Base-by-base conservation (phyloP, 129 eudicot genomes). In the Escallonia herrerae region DNA sequence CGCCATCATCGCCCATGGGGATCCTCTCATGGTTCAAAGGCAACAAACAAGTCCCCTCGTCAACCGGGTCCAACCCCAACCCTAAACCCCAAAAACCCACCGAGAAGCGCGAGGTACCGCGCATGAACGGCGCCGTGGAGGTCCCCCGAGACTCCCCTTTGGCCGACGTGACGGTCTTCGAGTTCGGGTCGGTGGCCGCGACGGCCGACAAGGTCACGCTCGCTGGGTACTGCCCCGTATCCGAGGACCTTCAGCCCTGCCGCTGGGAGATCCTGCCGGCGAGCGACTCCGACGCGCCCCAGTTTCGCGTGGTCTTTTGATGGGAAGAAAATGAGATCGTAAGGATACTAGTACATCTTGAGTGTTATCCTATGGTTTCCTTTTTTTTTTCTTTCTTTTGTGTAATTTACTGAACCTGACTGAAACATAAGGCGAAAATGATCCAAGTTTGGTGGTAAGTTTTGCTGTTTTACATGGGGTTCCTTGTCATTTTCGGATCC, bases 241-340 rank as follows among this genome's bases (percentile, higher is more conserved):
- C 97, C 67, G 97, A 91, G 42, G 97, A 85, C 2, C 76, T 91
- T 15, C 90, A 87, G 84, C 97, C 97, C 40, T 87, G 97, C 80
- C 96, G 96, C 48, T 91, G 97, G 97, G 94, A 87, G 93, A 83
- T 91, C 58, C 56, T 87, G 71, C 88, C 95, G 51, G 90, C 96
- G 40, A 70, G 68, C 40, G 96, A 64, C 58, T 64, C 86, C 15
- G 83, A 79, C 42, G 96, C 95, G 5, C 97, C 96, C 54, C 97
- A 87, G 71, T 91, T 91, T 72, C 97, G 97, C 42, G 84, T 91
- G 3, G 96, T 87, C 41, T 91, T 87, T 64, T 91, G 74, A 86
- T 7, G 33, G 15, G 6, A 7, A 8, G 6, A 54, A 42, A 44
- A 4, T 5, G 53, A 60, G 58, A 8, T 5, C 22, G 7, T 22